These are phyloP conservation scores for Plenodomus biglobosus DNA, from an alignment of 2,329 filamentous ascomycete species.

Conservation along the genomic window DNA sequence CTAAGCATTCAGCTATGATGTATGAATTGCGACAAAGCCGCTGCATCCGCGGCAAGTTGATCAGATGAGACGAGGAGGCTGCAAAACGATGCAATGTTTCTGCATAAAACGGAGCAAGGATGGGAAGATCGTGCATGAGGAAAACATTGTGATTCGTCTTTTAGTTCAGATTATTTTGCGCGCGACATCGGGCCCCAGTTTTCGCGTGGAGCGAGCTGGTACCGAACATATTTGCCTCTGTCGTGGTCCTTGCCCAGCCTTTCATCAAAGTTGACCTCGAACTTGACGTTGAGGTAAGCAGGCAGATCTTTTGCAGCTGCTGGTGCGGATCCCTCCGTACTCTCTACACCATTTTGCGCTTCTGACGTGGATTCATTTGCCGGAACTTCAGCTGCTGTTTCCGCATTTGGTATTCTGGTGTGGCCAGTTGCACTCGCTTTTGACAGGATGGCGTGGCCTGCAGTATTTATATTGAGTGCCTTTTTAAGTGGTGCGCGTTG, in stretches of 20 bases:
- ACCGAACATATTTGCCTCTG: conserved; percentile 71
- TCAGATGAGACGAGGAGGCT: not conserved
- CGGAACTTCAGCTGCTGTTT: conserved; percentile 5
- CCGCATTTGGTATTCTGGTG: conserved; percentile 3
- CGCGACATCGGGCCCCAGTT: conserved; percentile 87
- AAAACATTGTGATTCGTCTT: not conserved
- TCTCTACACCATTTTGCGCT: conserved; percentile 8
- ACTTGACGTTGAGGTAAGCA: conserved; percentile 39
- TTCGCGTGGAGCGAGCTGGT: conserved; percentile 84
- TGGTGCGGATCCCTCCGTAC: conserved; percentile 3
- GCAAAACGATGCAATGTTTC: not conserved
- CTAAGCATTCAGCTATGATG: not conserved
- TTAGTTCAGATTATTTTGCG: conserved; percentile 44
- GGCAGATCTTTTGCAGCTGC: conserved; percentile 9
- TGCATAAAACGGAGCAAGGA: not conserved
- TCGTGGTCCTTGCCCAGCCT: conserved; percentile 69
- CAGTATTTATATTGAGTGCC: conserved; percentile 67
- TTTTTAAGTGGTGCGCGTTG: conserved; percentile 79
- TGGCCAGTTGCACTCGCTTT: conserved; percentile 23
- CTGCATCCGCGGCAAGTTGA: not conserved
- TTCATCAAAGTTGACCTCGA: conserved; percentile 78
- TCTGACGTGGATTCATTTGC: conserved; percentile 1
- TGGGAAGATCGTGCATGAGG: not conserved
- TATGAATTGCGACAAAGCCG: not conserved
- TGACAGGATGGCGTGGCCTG: conserved; percentile 65